These are phyloP conservation scores for Suillus discolor DNA, from an alignment of 768 basidiomycete species.

Conservation along the genomic window DNA sequence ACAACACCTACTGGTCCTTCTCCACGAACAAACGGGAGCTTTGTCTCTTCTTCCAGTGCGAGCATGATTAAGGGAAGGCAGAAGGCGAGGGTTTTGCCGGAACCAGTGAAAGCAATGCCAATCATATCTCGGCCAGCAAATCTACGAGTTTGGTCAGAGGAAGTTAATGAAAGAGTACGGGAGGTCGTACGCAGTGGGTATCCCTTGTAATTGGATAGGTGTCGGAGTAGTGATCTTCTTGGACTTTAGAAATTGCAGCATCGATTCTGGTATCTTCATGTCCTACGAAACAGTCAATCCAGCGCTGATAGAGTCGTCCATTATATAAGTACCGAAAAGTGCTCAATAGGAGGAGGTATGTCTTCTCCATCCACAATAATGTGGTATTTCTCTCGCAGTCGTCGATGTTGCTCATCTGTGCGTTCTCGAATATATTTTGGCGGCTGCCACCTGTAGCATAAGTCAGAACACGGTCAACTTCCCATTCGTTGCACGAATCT, in stretches of 20 bases:
- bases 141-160: slow-evolving; percentile 41
- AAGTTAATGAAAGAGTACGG: slow-evolving; percentile 4
- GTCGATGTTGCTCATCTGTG: slow-evolving; percentile 66
- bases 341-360: slow-evolving; percentile 90
- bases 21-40: slow-evolving; percentile 85
- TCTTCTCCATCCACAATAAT: slow-evolving; percentile 95
- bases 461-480: slow-evolving; percentile 2
- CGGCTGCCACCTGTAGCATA: slow-evolving; percentile 73
- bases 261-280: slow-evolving; percentile 95
- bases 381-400: slow-evolving; percentile 86
- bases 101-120: slow-evolving; percentile 98
- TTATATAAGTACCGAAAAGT: slow-evolving; percentile 63
- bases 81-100: slow-evolving; percentile 98
- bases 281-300: slow-evolving; percentile 53
- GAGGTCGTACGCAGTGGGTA: slow-evolving; percentile 83
- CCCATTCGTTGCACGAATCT: slow-evolving; percentile 25
- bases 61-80: slow-evolving; percentile 98
- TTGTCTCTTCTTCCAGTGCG: slow-evolving; percentile 90
- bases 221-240: slow-evolving; percentile 88
- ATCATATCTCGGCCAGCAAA: slow-evolving; percentile 97
- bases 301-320: not conserved
- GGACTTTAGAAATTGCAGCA: slow-evolving; percentile 79
- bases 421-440: slow-evolving; percentile 81
- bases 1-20: slow-evolving; percentile 98
- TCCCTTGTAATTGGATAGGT: slow-evolving; percentile 96